Base-by-base conservation (phyloP, 2,329 filamentous ascomycete genomes). In the Scedosporium boydii region DNA sequence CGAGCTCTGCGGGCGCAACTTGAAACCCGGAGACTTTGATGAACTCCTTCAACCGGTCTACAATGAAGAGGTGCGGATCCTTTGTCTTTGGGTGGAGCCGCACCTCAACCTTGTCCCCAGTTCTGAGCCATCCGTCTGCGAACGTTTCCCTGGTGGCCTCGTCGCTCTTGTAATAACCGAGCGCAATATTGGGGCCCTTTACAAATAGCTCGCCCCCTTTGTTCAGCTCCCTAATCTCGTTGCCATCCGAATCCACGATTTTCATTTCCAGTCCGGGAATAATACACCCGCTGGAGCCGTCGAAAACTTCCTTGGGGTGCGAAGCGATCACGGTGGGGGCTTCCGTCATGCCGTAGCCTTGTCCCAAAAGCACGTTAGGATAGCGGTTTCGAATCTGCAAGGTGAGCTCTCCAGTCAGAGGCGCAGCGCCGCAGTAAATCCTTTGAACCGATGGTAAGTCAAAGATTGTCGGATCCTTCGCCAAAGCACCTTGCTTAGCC, bases 1-100 rank as follows among this genome's bases (percentile, higher is more conserved):
- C 90, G 1, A 95, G 83, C 71, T 95, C 90, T 1, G 90, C 90
- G 0, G 90, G 90, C 0, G 90, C 89, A 26, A 95, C 90, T 85
- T 95, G 90, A 64, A 88, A 79, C 63, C 90, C 90, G 85, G 76
- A 60, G 41, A 76, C 74, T 68, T 80, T 80, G 69, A 80, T 80
- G 62, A 80, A 67, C 68, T 80, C 78, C 68, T 78, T 77, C 60
- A 76, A 67, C 42, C 91, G 84, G 70, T 95, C 91, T 2, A 90
- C 87, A 64, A 96, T 89, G 71, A 88, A 87, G 55, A 95, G 70
- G 69, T 95, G 90, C 71, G 93, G 89, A 65, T 86, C 76, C 69
- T 82, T 80, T 18, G 44, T 48, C 44, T 48, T 48, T 21, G 44
- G 44, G 21, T 48, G 44, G n/a, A 48, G 44, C 2, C 80, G 79